Percentiles rank a stretch among this genome's conserved stretches.
Evolutionary conservation across 352 stramenopile genomes (phyloP).

Genomic region (Pythium periplocum): DNA sequence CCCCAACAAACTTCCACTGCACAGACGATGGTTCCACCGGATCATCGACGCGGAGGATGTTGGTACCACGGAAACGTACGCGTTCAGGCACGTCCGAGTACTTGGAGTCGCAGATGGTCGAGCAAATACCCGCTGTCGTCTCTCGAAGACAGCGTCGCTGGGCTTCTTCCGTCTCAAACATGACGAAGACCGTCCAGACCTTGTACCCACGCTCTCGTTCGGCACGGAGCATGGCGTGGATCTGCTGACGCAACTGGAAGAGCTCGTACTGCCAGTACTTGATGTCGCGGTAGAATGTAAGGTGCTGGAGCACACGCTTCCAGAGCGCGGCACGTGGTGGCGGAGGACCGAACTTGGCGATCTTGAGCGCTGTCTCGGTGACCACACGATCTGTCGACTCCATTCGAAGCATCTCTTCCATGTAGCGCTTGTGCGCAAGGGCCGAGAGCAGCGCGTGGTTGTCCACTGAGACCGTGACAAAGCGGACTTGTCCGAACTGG

Average conservation of each 20-base stretch:
- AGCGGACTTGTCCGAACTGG: constrained; percentile 66
- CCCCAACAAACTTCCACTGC: constrained; percentile 61
- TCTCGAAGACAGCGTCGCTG: constrained; percentile 47
- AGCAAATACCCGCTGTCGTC: constrained; percentile 42
- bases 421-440: constrained; percentile 55
- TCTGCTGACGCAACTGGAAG: constrained; percentile 32
- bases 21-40: constrained; percentile 60
- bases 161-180: constrained; percentile 69
- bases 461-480: constrained; percentile 58
- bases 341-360: constrained; percentile 24
- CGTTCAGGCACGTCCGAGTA: constrained; percentile 25
- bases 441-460: constrained; percentile 56
- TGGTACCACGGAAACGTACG: constrained; percentile 54
- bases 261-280: constrained; percentile 58
- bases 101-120: constrained; percentile 35
- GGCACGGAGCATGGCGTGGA: constrained; percentile 27
- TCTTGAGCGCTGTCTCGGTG: constrained; percentile 27
- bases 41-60: constrained; percentile 68
- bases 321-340: constrained; percentile 15
- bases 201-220: constrained; percentile 29
- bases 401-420: constrained; percentile 69
- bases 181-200: constrained; percentile 72
- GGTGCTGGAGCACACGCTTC: constrained; percentile 30
- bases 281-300: constrained; percentile 42
- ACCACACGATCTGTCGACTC: constrained; percentile 35